Percentiles rank a stretch among this genome's conserved stretches.
Conservation (phyloP, 2,329 filamentous ascomycete species). For the Penicillium sp. region DNA sequence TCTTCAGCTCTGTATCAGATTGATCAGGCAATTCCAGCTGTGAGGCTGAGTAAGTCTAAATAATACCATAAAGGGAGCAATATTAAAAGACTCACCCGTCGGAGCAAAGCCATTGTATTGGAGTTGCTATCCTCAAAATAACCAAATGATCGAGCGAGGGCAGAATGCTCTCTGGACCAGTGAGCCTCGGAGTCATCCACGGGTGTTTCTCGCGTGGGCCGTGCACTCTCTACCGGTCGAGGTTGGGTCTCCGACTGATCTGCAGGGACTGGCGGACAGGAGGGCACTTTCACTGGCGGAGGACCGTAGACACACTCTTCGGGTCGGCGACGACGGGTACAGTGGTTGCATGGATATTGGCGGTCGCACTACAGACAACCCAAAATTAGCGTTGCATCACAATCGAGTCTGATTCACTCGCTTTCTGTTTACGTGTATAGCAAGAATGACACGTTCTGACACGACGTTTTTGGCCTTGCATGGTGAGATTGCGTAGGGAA, state of each 20-base stretch:
- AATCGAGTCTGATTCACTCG: background rate
- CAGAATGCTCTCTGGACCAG: background rate
- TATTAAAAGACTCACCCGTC: background rate
- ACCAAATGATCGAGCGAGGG: background rate
- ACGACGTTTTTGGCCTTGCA: background rate
- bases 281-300: background rate
- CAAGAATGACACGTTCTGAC: background rate
- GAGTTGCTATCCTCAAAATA: background rate
- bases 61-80: background rate
- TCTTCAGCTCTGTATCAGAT: background rate
- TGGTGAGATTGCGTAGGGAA: background rate
- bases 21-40: background rate
- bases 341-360: conserved; percentile 1
- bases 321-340: background rate
- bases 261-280: background rate
- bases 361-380: background rate
- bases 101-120: background rate
- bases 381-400: background rate
- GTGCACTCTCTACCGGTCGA: background rate
- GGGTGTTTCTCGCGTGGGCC: background rate
- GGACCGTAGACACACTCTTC: background rate
- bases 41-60: background rate
- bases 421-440: background rate
- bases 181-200: background rate
- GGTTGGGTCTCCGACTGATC: background rate